Evolutionary conservation across 192 early-diverging fungal species (phyloP), one percentile per base, ranked within the genome.

Genomic region (Backusella australiensis): DNA sequence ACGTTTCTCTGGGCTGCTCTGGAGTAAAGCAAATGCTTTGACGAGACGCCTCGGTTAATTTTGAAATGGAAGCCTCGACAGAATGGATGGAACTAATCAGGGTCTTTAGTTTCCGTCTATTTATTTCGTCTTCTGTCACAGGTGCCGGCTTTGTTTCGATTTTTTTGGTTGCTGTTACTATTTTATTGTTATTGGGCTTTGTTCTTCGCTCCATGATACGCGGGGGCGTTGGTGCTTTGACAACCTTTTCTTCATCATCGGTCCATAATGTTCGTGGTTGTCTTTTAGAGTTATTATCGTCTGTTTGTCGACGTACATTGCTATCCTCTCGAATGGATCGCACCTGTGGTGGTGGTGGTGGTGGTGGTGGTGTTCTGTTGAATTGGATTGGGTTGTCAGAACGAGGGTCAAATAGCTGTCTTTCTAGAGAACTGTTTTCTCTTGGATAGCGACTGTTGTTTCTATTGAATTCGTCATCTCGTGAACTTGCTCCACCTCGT

Each of bases 381-480:
- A 71, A 71, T 6, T 26, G 39, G 8, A 71, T 36, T 29, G 70
- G 70, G 4, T 71, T 44, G 7, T 71, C 70, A 32, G 70, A 71
- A 44, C 44, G 39, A 46, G 70, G 70, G 26, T 71, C 44, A 19
- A 71, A 71, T 49, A 71, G 34, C 19, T 71, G 70, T 49, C 70
- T 44, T 36, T 23, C 68, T 71, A 39, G 39, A 70, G 38, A 2
- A 23, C 23, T 44, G 19, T 26, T 38, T 63, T 63, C 56, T 63
- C 21, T 29, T 29, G 26, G 23, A 29, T 63, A 63, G 9, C 56
- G 56, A 63, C 56, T 63, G 56, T 38, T 69, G 3, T 69, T 69
- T 39, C 70, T 36, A 32, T 42, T 70, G 69, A 42, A 70, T 71
- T 71, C 70, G 12, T 71, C 70, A 49, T 71, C 23, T 71, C 44